Base-by-base conservation (phyloP, 768 basidiomycete genomes). In the Trametopsis cervina region DNA sequence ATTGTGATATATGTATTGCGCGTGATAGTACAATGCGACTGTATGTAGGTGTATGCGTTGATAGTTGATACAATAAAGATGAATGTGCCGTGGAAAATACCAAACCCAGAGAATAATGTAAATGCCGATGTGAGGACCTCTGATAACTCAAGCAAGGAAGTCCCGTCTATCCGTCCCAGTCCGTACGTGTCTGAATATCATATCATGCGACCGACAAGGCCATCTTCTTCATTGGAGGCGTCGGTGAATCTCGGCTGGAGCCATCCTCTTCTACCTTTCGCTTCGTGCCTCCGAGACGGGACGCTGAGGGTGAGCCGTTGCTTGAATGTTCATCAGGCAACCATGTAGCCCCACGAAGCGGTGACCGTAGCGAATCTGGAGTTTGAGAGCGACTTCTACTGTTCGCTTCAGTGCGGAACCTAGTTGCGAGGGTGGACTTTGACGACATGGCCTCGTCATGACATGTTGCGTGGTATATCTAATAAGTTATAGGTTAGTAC, bases 391-490 rank as follows among this genome's bases (percentile, higher is more conserved):
- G 82, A 69, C 87, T 89, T 51, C 78, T 59, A 37, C 58, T 57
- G 58, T 67, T 64, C 40, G 71, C 62, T 59, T 87, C 82, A 66
- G 69, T 77, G 48, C 83, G 81, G 58, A 90, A 64, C 40, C 83
- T 78, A 6, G 78, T 76, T 44, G 81, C 85, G 44, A 89, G 69
- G 57, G 65, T 84, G 55, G 73, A 82, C 44, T 78, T 77, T 43
- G 80, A 84, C 21, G 66, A 70, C 33, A 76, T 63, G 29, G 85
- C 85, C 63, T 95, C 92, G 21, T 88, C 86, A 68, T 89, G 86
- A 66, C 93, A 96, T 15, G 92, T 95, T 40, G 93, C 93, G 69
- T 96, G 93, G 64, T 83, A 95, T 59, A 94, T 84, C 92, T 93
- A 60, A 7, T 11, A 41, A 36, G 13, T 22, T 41, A 17, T 44